phyloP scores from a whole-genome alignment of 176 grass and related monocot genomes.

The Olyra latifolia region DNA sequence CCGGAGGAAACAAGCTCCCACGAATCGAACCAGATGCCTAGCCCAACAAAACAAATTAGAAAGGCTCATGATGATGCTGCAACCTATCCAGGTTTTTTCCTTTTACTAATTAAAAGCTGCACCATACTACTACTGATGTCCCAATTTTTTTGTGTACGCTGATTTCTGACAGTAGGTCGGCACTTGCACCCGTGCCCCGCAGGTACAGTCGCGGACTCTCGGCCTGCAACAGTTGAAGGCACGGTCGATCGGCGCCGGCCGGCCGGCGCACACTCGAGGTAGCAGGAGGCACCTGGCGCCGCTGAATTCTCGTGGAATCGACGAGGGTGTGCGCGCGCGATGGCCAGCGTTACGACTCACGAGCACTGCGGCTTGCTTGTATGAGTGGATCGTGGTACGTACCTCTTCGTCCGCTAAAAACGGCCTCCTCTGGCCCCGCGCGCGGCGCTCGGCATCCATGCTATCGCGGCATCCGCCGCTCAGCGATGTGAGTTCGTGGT shows the following conservation, averaged over 20 bases:
- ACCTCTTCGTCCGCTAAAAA: conserved; percentile 15
- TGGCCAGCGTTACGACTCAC: neutral
- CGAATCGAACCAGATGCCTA: conserved; percentile 12
- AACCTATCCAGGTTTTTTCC: too few relatives aligned
- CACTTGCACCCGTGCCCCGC: too few relatives aligned
- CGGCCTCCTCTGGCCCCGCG: neutral
- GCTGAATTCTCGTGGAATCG: neutral
- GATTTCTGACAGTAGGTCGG: too few relatives aligned
- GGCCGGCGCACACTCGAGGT: neutral
- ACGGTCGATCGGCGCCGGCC: neutral
- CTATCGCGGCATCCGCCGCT: neutral
- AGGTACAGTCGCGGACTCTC: neutral
- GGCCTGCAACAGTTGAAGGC: neutral
- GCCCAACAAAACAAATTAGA: neutral
- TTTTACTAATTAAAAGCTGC: neutral
- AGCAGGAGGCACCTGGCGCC: neutral
- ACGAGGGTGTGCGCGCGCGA: neutral
- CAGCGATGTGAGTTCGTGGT: neutral
- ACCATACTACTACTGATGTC: neutral
- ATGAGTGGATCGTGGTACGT: too few relatives aligned
- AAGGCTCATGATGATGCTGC: neutral
- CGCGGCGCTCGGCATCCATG: conserved; percentile 8
- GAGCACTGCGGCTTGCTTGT: neutral
- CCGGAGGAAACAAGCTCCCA: neutral
- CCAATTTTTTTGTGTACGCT: too few relatives aligned